phyloP scores from a whole-genome alignment of 176 grass and related monocot genomes.

The Sorghum bicolor region DNA sequence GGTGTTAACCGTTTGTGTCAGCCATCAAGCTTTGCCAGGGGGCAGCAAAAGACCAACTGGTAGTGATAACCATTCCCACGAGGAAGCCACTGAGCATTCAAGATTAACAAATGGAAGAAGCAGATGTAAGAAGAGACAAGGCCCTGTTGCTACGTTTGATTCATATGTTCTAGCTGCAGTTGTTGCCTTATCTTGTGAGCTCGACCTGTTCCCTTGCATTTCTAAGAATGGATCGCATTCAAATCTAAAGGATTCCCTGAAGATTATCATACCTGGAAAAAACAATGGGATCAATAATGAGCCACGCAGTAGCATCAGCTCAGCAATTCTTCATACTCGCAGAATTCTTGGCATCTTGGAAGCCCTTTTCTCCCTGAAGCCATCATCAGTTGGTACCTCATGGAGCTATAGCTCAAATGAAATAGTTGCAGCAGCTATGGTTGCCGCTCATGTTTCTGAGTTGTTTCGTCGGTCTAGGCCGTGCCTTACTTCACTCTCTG shows the following conservation, averaged over 20 bases:
- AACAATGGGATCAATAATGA: conserved; percentile 60
- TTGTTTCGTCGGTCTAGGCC: conserved; percentile 85
- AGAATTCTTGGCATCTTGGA: conserved; percentile 95
- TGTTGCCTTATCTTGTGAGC: conserved; percentile 92
- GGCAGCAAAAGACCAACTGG: conserved; percentile 97
- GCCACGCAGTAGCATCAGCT: conserved; percentile 68
- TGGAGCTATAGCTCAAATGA: conserved; percentile 99
- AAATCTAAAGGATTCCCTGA: conserved; percentile 56
- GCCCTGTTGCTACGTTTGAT: conserved; percentile 95
- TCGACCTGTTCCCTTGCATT: conserved; percentile 86
- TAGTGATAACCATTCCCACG: conserved; percentile 59
- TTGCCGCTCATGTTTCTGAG: conserved; percentile 98
- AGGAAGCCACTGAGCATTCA: conserved; percentile 53
- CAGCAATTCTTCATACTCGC: conserved; percentile 82
- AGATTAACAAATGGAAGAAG: conserved; percentile 65
- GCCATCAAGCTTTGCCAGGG: conserved; percentile 91
- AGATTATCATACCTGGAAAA: conserved; percentile 58
- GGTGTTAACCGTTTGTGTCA: conserved; percentile 85
- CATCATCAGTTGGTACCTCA: conserved; percentile 94
- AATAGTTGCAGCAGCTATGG: conserved; percentile 99
- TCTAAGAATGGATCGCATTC: conserved; percentile 58
- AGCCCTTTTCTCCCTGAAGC: conserved; percentile 99
- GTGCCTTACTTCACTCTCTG: conserved; percentile 86
- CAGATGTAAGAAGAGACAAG: conserved; percentile 76
- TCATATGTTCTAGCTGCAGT: conserved; percentile 94